phyloP scores from a whole-genome alignment of 148 eudicot species.

The Nyssa sinensis region DNA sequence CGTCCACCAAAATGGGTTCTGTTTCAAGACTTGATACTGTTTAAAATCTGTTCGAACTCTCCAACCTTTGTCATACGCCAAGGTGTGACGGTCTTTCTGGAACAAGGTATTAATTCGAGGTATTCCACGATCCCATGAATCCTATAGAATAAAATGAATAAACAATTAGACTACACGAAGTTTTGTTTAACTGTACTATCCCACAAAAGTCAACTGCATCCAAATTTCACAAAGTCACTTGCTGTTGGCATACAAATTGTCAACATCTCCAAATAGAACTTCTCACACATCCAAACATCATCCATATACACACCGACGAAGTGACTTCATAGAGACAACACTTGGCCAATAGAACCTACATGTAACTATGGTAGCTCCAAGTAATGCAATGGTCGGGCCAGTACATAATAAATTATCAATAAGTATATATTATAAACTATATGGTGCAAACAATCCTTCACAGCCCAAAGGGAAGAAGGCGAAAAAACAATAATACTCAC shows the following conservation, averaged over 20 bases:
- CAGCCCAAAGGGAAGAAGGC: neutral
- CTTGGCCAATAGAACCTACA: neutral
- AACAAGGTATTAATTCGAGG: conserved; percentile 98
- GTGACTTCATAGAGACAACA: neutral
- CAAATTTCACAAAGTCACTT: neutral
- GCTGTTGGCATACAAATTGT: neutral
- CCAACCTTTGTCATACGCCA: conserved; percentile 99
- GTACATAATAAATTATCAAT: neutral
- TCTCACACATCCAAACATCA: neutral
- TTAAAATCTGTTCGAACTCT: conserved; percentile 97
- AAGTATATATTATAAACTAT: too few relatives aligned
- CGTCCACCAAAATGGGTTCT: conserved; percentile 99
- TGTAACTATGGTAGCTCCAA: neutral
- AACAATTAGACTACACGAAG: conserved; percentile 8
- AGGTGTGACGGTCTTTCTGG: conserved; percentile 97
- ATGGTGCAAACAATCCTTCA: too few relatives aligned
- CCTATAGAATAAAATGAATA: conserved; percentile 30
- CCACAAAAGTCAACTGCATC: neutral
- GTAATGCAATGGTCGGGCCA: neutral
- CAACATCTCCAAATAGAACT: neutral
- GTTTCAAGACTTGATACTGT: conserved; percentile 96
- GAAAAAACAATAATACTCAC: conserved; percentile 25
- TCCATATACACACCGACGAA: neutral
- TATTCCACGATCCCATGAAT: conserved; percentile 99
- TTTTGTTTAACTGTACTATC: too few relatives aligned